Conservation (phyloP, 371 early-diverging fungal genomes). For the Fennellomyces sp. region DNA sequence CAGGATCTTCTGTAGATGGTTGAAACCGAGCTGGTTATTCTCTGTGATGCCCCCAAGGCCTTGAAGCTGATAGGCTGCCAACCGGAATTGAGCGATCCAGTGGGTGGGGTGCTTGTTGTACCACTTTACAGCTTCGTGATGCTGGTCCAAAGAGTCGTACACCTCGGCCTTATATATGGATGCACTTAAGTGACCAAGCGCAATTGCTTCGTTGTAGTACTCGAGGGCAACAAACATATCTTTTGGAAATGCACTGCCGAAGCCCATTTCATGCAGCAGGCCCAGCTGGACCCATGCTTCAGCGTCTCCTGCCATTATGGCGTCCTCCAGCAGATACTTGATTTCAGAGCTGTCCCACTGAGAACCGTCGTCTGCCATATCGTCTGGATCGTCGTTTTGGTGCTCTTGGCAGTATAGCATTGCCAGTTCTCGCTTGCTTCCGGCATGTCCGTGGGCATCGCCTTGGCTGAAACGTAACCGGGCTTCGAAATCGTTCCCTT, state of each 20-base stretch:
- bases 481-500: conserved; percentile 15
- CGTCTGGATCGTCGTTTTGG: neutral
- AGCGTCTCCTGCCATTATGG: conserved; percentile 16
- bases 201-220: conserved; percentile 16
- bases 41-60: conserved; percentile 10
- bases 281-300: conserved; percentile 23
- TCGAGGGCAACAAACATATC: conserved; percentile 7
- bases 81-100: conserved; percentile 13
- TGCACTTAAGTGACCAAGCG: conserved; percentile 12
- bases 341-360: conserved; percentile 15
- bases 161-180: conserved; percentile 15
- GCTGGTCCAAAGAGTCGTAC: conserved; percentile 9
- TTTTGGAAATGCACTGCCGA: neutral
- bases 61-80: conserved; percentile 18
- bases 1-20: neutral
- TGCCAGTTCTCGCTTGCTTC: conserved; percentile 28
- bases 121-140: conserved; percentile 17
- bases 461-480: conserved; percentile 15
- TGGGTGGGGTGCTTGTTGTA: conserved; percentile 11
- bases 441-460: conserved; percentile 13
- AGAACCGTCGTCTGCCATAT: neutral
- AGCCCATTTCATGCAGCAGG: conserved; percentile 11
- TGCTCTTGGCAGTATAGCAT: conserved; percentile 13
- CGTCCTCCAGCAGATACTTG: conserved; percentile 20
- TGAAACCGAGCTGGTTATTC: conserved; percentile 11